A percentile compares a stretch with the other conserved stretches of the same genome.
These are phyloP conservation scores for Pseudogymnoascus sp. DNA, from an alignment of 2,329 filamentous ascomycete genomes.

Conservation along the genomic window DNA sequence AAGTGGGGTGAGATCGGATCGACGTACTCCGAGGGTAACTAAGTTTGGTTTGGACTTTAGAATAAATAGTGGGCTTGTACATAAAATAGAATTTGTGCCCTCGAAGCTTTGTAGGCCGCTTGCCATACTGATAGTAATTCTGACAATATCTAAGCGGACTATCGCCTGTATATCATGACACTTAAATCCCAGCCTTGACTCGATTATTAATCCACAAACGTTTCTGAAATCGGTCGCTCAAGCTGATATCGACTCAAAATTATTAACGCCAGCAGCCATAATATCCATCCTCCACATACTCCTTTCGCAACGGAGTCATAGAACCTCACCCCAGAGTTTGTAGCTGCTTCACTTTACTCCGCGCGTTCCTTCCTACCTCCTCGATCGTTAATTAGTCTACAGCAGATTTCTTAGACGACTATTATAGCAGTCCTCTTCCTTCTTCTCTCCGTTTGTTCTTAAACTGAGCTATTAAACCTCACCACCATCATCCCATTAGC, in stretches of 20 bases:
- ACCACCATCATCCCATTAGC: not conserved
- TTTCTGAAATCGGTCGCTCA: not conserved
- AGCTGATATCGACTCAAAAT: not conserved
- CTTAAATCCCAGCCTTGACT: not conserved
- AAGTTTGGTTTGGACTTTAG: not conserved
- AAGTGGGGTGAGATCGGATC: slow-evolving; percentile 51
- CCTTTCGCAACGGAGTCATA: not conserved
- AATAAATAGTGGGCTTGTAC: not conserved
- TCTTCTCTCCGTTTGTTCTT: not conserved
- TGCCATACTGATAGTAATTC: not conserved
- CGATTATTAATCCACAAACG: not conserved
- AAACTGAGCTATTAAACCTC: not conserved
- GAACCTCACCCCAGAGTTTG: slow-evolving; percentile 16
- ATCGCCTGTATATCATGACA: not conserved
- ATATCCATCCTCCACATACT: not conserved
- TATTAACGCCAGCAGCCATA: not conserved
- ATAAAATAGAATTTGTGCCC: not conserved
- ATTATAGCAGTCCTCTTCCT: not conserved
- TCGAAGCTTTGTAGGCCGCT: not conserved
- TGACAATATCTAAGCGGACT: not conserved
- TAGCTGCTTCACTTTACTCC: slow-evolving; percentile 13
- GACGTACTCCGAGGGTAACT: slow-evolving; percentile 30
- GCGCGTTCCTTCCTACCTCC: too few species aligned
- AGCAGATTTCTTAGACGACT: too few species aligned
- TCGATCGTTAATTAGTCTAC: too few species aligned